Base-by-base conservation (phyloP, 495 filamentous ascomycete genomes). In the Penicillium samsonianum region DNA sequence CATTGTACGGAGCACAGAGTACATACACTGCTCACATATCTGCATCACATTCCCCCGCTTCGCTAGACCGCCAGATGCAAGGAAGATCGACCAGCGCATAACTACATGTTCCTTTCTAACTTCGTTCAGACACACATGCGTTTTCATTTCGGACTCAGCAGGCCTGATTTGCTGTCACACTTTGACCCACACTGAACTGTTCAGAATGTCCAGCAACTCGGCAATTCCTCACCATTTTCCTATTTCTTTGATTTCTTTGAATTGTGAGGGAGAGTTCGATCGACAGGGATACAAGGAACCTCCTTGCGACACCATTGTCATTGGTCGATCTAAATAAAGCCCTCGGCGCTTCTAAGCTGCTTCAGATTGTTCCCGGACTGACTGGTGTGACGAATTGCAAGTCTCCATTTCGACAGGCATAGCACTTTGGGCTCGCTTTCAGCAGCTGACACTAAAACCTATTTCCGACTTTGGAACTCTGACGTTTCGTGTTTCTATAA, bases 301-400 rank as follows among this genome's bases (percentile, higher is more conserved):
- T 65, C 66, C 61, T 64, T 60, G 57, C 59, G 45, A 55, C 35
- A 47, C 26, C 35, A n/a, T 14, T 50, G 30, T 55, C 49, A 61
- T 67, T 67, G 62, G 67, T 35, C 50, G 59, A 67, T 67, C 65
- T 65, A 14, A 38, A 38, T 38, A 58, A 67, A 62, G 57, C 65
- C 57, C 41, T 58, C 62, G 58, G 67, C 67, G 67, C 67, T 65
- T 69, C 67, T 59, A 55, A 65, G 67, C 50, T 63, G 60, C 62
- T 57, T 67, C 62, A 67, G 60, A 53, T 58, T 67, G 52, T 47
- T 25, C 62, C 54, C 44, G 37, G 52, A 51, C 53, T 59, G 51
- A 56, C 53, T 43, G 49, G 43, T 35, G 40, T 41, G 61, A 67
- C 64, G 61, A 67, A 69, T 67, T 58, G 51, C 45, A 57, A 51